phyloP scores from a whole-genome alignment of 768 basidiomycete species.

The Kwoniella sp. region DNA sequence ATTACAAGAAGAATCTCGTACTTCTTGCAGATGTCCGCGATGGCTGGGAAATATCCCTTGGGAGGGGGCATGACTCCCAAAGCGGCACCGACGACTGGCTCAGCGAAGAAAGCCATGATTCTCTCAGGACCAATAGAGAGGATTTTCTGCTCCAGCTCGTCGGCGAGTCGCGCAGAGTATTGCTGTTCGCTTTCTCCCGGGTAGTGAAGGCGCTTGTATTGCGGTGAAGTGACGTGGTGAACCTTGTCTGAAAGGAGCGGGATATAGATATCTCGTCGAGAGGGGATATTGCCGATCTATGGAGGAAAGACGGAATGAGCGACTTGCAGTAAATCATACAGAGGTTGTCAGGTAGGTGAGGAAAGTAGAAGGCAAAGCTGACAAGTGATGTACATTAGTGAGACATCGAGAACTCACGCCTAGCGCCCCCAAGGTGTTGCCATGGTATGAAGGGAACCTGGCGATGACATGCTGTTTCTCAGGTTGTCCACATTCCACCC shows the following conservation, averaged over 20 bases:
- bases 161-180: conserved; percentile 27
- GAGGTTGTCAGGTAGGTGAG: no score
- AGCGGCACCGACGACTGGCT: conserved; percentile 29
- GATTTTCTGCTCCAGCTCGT: conserved; percentile 39
- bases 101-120: conserved; percentile 39
- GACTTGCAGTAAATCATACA: no score
- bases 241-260: conserved; percentile 20
- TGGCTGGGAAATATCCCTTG: conserved; percentile 32
- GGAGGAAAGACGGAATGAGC: not conserved
- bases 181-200: conserved; percentile 25
- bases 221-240: conserved; percentile 29
- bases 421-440: conserved; percentile 34
- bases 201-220: conserved; percentile 16
- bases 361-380: no score
- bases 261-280: conserved; percentile 23
- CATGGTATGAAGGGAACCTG: conserved; percentile 39
- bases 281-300: conserved; percentile 15
- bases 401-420: conserved; percentile 20
- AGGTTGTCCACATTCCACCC: conserved; percentile 29
- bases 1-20: conserved; percentile 27
- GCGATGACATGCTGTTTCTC: conserved; percentile 32
- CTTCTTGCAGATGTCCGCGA: conserved; percentile 19
- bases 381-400: no score
- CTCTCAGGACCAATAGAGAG: conserved; percentile 26
- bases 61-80: conserved; percentile 38